A percentile compares a stretch with the other conserved stretches of the same genome.
phyloP scores from a whole-genome alignment of 164 flowering plant genomes.

The Liriodendron chinense region DNA sequence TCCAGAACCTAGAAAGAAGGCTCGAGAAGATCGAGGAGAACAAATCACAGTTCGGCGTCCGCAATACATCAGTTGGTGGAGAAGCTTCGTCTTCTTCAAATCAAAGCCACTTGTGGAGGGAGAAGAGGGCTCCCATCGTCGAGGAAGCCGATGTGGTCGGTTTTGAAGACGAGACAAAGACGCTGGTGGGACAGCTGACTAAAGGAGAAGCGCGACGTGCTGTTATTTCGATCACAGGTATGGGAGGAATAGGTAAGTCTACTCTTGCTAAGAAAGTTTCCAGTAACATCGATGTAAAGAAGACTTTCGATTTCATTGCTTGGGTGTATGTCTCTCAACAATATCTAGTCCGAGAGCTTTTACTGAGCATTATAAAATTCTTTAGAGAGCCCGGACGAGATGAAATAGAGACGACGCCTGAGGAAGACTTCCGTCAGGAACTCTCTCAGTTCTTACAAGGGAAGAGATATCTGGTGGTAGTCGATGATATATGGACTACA shows the following conservation, averaged over 20 bases:
- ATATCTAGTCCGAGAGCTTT: conserved; percentile 1
- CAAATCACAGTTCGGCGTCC: background rate
- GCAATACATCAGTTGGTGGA: background rate
- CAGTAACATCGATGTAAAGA: background rate
- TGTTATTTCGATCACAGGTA: conserved; percentile 13
- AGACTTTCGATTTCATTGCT: conserved; percentile 15
- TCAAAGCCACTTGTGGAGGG: conserved; percentile 21
- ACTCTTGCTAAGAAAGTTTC: conserved; percentile 18
- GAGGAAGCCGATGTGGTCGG: conserved; percentile 44
- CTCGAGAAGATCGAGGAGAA: conserved; percentile 12
- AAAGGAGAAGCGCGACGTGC: conserved; percentile 5
- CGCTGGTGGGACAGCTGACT: conserved; percentile 33
- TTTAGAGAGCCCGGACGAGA: background rate
- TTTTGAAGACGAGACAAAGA: conserved; percentile 33
- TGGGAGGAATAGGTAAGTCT: conserved; percentile 23
- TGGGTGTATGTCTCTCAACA: conserved; percentile 13
- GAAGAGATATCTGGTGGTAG: conserved; percentile 5
- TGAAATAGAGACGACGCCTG: background rate
- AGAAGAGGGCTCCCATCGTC: conserved; percentile 19
- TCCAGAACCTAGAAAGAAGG: conserved; percentile 30
- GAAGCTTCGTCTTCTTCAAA: background rate
- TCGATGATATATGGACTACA: conserved; percentile 1
- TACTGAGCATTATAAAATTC: background rate
- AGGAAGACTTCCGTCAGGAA: background rate
- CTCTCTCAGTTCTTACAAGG: background rate